These are phyloP conservation scores for Daldinia decipiens DNA, from an alignment of 495 filamentous ascomycete genomes.

Conservation along the genomic window DNA sequence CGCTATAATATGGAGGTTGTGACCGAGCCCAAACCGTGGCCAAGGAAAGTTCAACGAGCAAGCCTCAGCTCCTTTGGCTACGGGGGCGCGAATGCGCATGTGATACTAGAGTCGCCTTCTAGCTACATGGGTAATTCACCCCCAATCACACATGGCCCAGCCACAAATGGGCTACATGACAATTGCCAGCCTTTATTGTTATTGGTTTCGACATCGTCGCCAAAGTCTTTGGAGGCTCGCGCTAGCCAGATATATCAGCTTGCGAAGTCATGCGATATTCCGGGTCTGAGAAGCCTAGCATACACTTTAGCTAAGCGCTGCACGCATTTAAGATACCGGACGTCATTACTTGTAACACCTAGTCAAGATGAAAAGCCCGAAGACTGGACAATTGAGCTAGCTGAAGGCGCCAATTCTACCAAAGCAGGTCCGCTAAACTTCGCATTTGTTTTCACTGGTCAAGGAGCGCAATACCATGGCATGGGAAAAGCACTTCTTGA, in stretches of 20 bases:
- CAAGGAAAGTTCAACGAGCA: not conserved
- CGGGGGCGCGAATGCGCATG: not conserved
- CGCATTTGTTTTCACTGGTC: not conserved
- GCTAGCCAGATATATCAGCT: not conserved
- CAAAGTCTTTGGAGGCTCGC: not conserved
- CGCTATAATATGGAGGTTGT: not conserved
- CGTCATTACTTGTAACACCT: not conserved
- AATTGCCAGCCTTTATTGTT: not conserved
- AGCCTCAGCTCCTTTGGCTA: constrained; percentile 1
- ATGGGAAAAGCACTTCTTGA: constrained; percentile 1
- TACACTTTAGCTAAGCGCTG: not conserved
- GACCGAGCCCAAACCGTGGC: not conserved
- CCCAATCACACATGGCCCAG: not conserved
- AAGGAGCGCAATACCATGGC: not conserved
- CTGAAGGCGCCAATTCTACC: not conserved
- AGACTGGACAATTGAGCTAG: not conserved
- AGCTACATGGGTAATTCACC: not conserved
- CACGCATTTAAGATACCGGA: not conserved
- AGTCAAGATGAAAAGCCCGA: not conserved
- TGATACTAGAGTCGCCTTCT: not conserved
- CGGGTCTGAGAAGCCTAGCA: not conserved
- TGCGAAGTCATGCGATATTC: not conserved
- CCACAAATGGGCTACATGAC: not conserved
- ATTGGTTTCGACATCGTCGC: not conserved
- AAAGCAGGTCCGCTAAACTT: not conserved